Percentiles rank a stretch among this genome's conserved stretches.
Evolutionary conservation across 305 asterid genomes (phyloP).

Genomic region (Salvia sclarea): DNA sequence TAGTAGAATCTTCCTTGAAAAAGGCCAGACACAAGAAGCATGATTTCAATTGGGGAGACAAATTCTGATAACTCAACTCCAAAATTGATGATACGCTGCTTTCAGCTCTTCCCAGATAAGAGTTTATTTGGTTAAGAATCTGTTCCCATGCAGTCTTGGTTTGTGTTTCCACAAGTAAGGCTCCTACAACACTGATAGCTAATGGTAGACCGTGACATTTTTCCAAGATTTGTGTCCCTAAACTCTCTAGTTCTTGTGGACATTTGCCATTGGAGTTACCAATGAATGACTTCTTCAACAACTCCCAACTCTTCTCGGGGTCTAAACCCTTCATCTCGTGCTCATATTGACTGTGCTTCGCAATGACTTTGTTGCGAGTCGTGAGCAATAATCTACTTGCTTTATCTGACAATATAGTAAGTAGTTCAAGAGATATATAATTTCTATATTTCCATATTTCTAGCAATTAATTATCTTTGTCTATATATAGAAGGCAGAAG

Average conservation of each 20-base stretch:
- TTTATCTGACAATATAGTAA: background rate
- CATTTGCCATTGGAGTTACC: background rate
- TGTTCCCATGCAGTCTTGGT: background rate
- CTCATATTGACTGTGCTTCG: background rate
- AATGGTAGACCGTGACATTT: slow-evolving; percentile 18
- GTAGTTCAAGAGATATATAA: too few relatives aligned
- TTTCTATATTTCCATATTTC: too few relatives aligned
- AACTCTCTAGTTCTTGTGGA: background rate
- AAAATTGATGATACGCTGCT: background rate
- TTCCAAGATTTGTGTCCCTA: background rate
- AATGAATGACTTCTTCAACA: background rate
- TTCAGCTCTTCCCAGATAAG: background rate
- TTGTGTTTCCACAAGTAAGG: background rate
- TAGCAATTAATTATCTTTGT: too few relatives aligned
- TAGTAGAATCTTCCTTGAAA: background rate
- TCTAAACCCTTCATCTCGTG: background rate
- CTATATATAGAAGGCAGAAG: too few relatives aligned
- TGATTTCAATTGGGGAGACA: background rate
- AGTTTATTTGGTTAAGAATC: background rate
- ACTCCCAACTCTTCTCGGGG: background rate
- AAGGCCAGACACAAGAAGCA: background rate
- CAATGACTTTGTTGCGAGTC: background rate
- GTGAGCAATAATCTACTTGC: background rate
- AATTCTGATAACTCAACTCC: background rate
- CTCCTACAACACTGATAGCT: slow-evolving; percentile 10